Evolutionary conservation across 306 rosid genomes (phyloP).

Genomic region (Quercus parvula): DNA sequence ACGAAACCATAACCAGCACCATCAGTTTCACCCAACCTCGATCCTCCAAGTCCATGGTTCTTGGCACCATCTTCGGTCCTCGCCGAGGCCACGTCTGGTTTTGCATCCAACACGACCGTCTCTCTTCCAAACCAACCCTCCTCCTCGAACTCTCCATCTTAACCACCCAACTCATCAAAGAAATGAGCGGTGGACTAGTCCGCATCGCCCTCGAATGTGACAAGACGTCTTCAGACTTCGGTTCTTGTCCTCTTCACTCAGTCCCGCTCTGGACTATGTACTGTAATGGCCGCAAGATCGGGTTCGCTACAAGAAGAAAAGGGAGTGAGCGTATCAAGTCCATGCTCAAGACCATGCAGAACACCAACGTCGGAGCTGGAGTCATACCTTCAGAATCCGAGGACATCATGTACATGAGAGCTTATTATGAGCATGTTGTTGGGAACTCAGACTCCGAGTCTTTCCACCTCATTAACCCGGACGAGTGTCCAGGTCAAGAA

Average conservation of each 20-base stretch:
- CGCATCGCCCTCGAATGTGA: slow-evolving; percentile 74
- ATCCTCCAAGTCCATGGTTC: slow-evolving; percentile 68
- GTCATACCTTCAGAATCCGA: slow-evolving; percentile 63
- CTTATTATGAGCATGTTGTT: slow-evolving; percentile 84
- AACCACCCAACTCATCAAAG: slow-evolving; percentile 72
- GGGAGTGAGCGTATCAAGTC: slow-evolving; percentile 44
- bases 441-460: slow-evolving; percentile 85
- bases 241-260: slow-evolving; percentile 53
- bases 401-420: slow-evolving; percentile 82
- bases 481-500: slow-evolving; percentile 81
- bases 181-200: slow-evolving; percentile 78
- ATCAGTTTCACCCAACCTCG: slow-evolving; percentile 31
- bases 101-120: slow-evolving; percentile 74
- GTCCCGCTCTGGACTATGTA: slow-evolving; percentile 67
- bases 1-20: neutral
- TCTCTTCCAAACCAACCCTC: slow-evolving; percentile 52
- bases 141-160: slow-evolving; percentile 74
- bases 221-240: slow-evolving; percentile 26
- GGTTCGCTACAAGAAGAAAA: slow-evolving; percentile 60
- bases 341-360: slow-evolving; percentile 70
- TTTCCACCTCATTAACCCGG: slow-evolving; percentile 88
- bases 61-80: slow-evolving; percentile 86
- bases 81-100: slow-evolving; percentile 87
- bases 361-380: slow-evolving; percentile 85
- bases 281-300: slow-evolving; percentile 68